Evolutionary conservation across 495 filamentous ascomycete species (phyloP), one percentile per base, ranked within the genome.

Genomic region (Trichoderma virens): DNA sequence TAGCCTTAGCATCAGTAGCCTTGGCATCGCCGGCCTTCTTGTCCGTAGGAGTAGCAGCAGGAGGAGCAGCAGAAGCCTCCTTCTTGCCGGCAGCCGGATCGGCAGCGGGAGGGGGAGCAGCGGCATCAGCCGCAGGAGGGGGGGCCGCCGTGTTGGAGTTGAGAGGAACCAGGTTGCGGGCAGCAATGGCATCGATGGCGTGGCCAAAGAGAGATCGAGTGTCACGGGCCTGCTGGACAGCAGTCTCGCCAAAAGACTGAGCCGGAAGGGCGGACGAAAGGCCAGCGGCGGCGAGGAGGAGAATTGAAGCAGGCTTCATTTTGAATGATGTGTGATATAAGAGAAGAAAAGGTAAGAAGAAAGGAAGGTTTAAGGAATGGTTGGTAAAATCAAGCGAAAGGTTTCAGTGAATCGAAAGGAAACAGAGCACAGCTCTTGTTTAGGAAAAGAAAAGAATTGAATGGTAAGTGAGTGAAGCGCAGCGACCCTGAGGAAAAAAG

Each of bases 251-350:
- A 11, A 30, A 8, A 47, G 43, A n/a, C 43, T 47, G 51, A 16
- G 27, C 25, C 3, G 51, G 25, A 28, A 65, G 31, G n/a, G 73
- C 73, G 66, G 71, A 72, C 65, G 64, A 70, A 66, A 75, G 69
- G 69, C 71, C 69, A 60, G 68, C 71, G 13, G 68, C 71, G 5
- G 69, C 66, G 25, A 72, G 51, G n/a, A 72, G 62, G 43, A 73
- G 41, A 18, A 64, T n/a, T 27, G 65, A 28, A 64, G 63, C 59
- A 5, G 64, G 35, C 71, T 71, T 75, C 71, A 75, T 75, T 56
- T 32, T 63, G 32, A 32, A 51, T 68, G 34, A 32, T 60, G 34
- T 47, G 38, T 0, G 30, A 59, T 35, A 60, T 34, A 25, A 38
- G 56, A 47, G 25, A 13, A 28, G 25, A 35, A 41, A 6, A 20